Base-by-base conservation (phyloP, 768 basidiomycete genomes). In the Naganishia vaughanmartiniae region DNA sequence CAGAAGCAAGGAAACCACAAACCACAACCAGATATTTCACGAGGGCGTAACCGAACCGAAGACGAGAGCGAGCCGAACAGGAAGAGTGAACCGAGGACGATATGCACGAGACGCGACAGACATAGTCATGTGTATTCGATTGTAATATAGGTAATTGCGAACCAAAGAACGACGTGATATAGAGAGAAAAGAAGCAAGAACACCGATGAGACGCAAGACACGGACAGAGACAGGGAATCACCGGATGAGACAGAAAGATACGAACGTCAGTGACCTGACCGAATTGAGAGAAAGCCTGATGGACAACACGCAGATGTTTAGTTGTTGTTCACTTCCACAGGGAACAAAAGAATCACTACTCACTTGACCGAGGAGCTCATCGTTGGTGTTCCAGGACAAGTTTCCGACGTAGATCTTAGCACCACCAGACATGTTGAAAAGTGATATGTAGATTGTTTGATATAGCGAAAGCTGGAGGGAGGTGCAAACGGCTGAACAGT, bases 211-310 rank as follows among this genome's bases (percentile, higher is more conserved):
- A 58, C 30, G 42, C 46, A 54, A 58, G 24, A 34, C 68, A 54
- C 68, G 24, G 15, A 42, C 48, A 46, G 24, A 34, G 65, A 66
- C 65, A 46, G 65, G 48, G 21, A 69, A 57, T 39, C 45, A 60
- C 60, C 46, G 57, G 63, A 45, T 30, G 56, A 42, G 24, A 48
- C 51, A 58, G 65, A 70, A 74, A 73, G 83, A 82, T 82, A 88
- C 94, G 86, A 85, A 97, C 94, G 88, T 97, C 94, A 81, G 89
- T 83, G 82, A 97, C 88, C 81, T 86, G 84, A 79, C 94, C 94
- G 83, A 81, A 93, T 3, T 84, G 80, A 77, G 84, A 83, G 88
- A 98, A 98, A 73, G 91, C 90, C 91, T 94, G 79, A 79, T 2
- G 79, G 72, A 75, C 66, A 73, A 30, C 73, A 74, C 9, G 45